These are phyloP conservation scores for Tetrahymena borealis DNA, from an alignment of 73 alveolate genomes.

Conservation along the genomic window DNA sequence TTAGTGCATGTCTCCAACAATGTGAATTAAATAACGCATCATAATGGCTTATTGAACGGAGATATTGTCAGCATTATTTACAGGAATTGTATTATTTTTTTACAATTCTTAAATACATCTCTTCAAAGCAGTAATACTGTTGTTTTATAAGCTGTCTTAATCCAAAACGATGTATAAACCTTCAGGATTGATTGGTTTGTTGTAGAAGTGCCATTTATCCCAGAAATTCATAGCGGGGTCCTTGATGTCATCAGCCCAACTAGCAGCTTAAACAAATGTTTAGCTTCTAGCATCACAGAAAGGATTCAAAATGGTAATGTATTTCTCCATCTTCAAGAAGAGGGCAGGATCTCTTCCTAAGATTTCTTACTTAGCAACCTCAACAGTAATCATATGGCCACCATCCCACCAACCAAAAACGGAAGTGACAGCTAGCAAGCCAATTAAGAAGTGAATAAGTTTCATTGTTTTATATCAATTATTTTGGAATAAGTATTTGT, in stretches of 20 bases:
- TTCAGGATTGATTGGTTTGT: slow-evolving; percentile 44
- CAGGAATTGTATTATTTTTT: neutral
- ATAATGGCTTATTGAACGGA: slow-evolving; percentile 33
- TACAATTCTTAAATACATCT: neutral
- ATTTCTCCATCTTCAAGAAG: neutral
- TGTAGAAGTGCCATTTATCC: slow-evolving; percentile 56
- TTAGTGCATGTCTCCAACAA: slow-evolving; percentile 72
- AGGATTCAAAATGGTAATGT: slow-evolving; percentile 10
- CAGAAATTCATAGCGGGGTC: slow-evolving; percentile 46
- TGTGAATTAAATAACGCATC: slow-evolving; percentile 60
- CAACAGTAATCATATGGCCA: slow-evolving; percentile 41
- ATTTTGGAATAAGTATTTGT: neutral
- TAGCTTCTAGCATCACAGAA: slow-evolving; percentile 42
- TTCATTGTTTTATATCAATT: neutral
- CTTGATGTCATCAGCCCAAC: slow-evolving; percentile 65
- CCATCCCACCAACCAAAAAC: slow-evolving; percentile 38
- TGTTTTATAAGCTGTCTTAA: neutral
- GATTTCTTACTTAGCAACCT: slow-evolving; percentile 17
- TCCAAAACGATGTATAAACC: neutral
- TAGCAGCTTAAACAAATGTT: slow-evolving; percentile 64
- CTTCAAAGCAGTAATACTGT: neutral
- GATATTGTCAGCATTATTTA: neutral
- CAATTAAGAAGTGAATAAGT: neutral
- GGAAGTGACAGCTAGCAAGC: neutral
- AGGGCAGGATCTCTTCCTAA: slow-evolving; percentile 5